These are phyloP conservation scores for Eremochloa ophiuroides DNA, from an alignment of 176 grass and related monocot genomes.

Conservation along the genomic window DNA sequence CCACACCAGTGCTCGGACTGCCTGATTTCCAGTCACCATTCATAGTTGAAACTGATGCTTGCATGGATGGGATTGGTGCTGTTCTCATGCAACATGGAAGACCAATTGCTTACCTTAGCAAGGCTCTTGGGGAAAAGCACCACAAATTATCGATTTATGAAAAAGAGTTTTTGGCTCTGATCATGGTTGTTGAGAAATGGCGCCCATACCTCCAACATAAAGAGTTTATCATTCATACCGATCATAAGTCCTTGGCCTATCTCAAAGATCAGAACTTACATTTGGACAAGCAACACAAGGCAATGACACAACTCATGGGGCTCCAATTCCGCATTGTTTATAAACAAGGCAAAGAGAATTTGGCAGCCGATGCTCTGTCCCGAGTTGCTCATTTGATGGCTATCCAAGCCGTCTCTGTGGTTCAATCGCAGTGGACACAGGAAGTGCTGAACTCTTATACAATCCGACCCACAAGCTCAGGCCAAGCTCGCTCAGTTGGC, in stretches of 20 bases:
- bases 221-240: not conserved
- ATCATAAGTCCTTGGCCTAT: not conserved
- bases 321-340: too few species aligned
- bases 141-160: not conserved
- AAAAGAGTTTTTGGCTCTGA: not conserved
- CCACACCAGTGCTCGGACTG: fast-evolving
- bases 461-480: too few species aligned
- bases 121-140: not conserved
- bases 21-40: not conserved
- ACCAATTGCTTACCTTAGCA: not conserved
- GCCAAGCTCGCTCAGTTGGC: too few species aligned
- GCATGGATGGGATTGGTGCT: not conserved
- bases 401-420: too few species aligned
- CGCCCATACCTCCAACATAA: not conserved
- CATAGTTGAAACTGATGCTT: not conserved
- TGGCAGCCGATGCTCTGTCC: too few species aligned
- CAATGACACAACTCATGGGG: too few species aligned
- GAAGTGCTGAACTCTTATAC: too few species aligned
- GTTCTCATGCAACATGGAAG: not conserved
- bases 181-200: not conserved
- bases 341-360: too few species aligned
- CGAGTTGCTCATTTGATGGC: too few species aligned
- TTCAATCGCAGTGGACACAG: too few species aligned
- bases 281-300: not conserved
- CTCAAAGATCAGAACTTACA: not conserved